phyloP scores from a whole-genome alignment of 2,329 filamentous ascomycete species.

The Ceratocystis eucalypticola region DNA sequence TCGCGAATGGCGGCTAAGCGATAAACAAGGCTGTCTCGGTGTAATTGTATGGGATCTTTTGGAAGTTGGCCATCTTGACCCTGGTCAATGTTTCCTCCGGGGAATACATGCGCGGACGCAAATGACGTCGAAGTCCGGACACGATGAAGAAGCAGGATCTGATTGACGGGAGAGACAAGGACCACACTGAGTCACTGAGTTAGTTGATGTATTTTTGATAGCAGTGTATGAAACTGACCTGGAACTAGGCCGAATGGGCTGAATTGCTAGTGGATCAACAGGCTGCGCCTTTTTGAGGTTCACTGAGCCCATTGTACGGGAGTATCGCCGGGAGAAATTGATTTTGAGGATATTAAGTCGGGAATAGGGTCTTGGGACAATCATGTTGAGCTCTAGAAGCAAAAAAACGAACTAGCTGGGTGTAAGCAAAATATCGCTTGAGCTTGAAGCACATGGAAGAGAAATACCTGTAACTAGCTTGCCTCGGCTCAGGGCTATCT shows the following conservation, averaged over 20 bases:
- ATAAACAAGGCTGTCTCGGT: conserved; percentile 60
- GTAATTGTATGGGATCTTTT: conserved; percentile 39
- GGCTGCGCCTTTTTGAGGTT: background rate
- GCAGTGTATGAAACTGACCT: conserved; percentile 3
- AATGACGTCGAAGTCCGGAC: conserved; percentile 74
- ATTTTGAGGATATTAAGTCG: background rate
- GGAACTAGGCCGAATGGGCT: conserved; percentile 11
- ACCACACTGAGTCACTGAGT: conserved; percentile 40
- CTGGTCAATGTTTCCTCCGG: conserved; percentile 69
- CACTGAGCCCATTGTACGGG: background rate
- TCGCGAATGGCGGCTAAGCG: conserved; percentile 76
- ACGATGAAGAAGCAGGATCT: conserved; percentile 76
- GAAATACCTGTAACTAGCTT: background rate
- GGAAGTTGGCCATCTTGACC: conserved; percentile 57
- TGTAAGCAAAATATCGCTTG: background rate
- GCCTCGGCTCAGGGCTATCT: background rate
- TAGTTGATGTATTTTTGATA: background rate
- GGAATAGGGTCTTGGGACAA: background rate
- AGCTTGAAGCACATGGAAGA: background rate
- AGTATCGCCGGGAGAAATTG: background rate
- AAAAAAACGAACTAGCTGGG: background rate
- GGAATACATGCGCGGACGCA: conserved; percentile 87
- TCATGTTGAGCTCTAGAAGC: background rate
- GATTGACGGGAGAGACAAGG: conserved; percentile 71
- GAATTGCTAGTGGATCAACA: background rate